Conservation (phyloP, 2,329 filamentous ascomycete genomes). For the Aspergillus sojae region DNA sequence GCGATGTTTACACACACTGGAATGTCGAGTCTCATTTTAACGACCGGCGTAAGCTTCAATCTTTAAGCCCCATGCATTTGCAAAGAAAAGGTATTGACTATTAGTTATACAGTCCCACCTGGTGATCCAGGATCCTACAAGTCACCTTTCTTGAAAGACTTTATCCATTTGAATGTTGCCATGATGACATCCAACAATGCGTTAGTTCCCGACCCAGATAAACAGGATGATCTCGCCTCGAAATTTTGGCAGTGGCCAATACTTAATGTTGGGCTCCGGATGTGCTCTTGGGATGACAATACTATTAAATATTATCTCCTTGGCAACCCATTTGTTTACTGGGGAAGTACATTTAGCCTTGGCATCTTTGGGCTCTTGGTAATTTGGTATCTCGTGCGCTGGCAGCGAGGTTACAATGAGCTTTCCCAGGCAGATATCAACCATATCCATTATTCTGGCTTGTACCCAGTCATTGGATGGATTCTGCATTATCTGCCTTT, state of each 20-base stretch:
- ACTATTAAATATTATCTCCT: slow-evolving; percentile 98
- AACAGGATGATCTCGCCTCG: slow-evolving; percentile 96
- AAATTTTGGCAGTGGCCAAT: slow-evolving; percentile 99
- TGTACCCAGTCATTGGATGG: slow-evolving; percentile 94
- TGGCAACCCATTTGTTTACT: slow-evolving; percentile 94
- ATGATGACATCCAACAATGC: slow-evolving; percentile 99
- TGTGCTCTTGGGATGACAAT: slow-evolving; percentile 97
- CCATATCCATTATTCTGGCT: slow-evolving; percentile 87
- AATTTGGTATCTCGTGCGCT: slow-evolving; percentile 84
- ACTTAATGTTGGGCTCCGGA: slow-evolving; percentile 89
- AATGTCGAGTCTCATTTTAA: slow-evolving; percentile 96
- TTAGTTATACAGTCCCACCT: slow-evolving; percentile 67
- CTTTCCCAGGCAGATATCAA: slow-evolving; percentile 80
- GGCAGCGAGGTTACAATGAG: slow-evolving; percentile 92
- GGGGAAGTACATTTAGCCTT: slow-evolving; percentile 83
- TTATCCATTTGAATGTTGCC: slow-evolving; percentile 95
- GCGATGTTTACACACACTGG: slow-evolving; percentile 96
- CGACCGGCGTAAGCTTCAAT: slow-evolving; percentile 73
- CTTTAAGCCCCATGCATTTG: background rate
- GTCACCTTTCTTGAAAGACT: slow-evolving; percentile 96
- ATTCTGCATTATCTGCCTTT: slow-evolving; percentile 96
- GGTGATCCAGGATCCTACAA: slow-evolving; percentile 90
- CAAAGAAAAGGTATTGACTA: slow-evolving; percentile 6
- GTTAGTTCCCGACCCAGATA: slow-evolving; percentile 94
- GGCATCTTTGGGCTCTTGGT: slow-evolving; percentile 72